Percentiles rank a stretch among this genome's conserved stretches.
These are phyloP conservation scores for Nitzschia sp. DNA, from an alignment of 108 stramenopile genomes.

Conservation along the genomic window DNA sequence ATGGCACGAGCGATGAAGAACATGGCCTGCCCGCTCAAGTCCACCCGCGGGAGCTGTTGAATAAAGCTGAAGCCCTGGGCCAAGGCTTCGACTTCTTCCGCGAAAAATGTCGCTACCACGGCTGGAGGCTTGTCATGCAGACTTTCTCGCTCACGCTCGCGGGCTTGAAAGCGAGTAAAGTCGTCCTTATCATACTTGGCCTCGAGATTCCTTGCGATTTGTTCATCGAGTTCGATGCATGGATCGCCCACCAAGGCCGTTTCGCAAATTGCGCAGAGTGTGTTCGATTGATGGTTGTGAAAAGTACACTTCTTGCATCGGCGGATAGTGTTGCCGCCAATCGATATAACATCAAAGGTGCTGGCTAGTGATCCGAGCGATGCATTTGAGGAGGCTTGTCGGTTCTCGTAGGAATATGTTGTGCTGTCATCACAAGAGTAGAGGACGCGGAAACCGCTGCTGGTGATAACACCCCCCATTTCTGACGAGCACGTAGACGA, in stretches of 20 bases:
- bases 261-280: neutral
- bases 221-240: neutral
- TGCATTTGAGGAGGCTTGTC: too few relatives aligned
- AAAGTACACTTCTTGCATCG: neutral
- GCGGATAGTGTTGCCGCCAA: neutral
- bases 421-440: too few relatives aligned
- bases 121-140: neutral
- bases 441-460: too few relatives aligned
- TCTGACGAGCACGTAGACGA: too few relatives aligned
- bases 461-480: too few relatives aligned
- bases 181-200: neutral
- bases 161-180: neutral
- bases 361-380: neutral
- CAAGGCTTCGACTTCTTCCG: neutral
- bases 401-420: too few relatives aligned
- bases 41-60: neutral
- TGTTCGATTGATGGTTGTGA: neutral
- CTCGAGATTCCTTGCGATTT: neutral
- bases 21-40: neutral
- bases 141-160: neutral
- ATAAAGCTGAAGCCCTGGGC: neutral
- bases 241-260: neutral
- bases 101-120: neutral
- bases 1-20: neutral
- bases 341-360: neutral